These are phyloP conservation scores for Nicotiana knightiana DNA, from an alignment of 257 asterid species.

Conservation along the genomic window DNA sequence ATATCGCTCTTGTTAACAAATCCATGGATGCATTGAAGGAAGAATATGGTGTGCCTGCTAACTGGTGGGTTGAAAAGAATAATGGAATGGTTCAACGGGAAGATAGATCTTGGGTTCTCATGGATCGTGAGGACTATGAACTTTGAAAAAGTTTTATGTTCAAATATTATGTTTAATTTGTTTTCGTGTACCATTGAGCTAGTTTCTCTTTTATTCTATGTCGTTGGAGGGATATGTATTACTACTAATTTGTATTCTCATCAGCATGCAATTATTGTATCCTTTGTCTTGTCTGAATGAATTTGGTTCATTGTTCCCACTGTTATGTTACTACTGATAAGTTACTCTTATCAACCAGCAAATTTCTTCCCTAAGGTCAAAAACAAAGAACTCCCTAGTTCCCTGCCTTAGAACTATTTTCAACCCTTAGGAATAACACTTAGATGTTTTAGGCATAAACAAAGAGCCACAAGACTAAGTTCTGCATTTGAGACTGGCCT, in stretches of 20 bases:
- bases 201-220: not conserved
- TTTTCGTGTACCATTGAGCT: not conserved
- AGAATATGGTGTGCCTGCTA: conserved; percentile 45
- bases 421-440: no score
- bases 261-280: not conserved
- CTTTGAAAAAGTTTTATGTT: not conserved
- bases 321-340: not conserved
- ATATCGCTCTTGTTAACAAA: conserved; percentile 56
- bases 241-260: not conserved
- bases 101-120: conserved; percentile 70
- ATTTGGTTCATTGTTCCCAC: not conserved
- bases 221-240: not conserved
- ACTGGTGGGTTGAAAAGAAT: conserved; percentile 64
- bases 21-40: conserved; percentile 41
- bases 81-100: conserved; percentile 73
- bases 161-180: not conserved
- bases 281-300: not conserved
- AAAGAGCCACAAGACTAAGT: no score
- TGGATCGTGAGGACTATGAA: conserved; percentile 39
- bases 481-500: no score
- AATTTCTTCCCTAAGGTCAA: not conserved
- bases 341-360: not conserved
- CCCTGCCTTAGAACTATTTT: no score
- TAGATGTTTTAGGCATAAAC: no score
- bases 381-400: no score